Evolutionary conservation across 805 yeast genomes (phyloP).

Genomic region (Candida maesae): DNA sequence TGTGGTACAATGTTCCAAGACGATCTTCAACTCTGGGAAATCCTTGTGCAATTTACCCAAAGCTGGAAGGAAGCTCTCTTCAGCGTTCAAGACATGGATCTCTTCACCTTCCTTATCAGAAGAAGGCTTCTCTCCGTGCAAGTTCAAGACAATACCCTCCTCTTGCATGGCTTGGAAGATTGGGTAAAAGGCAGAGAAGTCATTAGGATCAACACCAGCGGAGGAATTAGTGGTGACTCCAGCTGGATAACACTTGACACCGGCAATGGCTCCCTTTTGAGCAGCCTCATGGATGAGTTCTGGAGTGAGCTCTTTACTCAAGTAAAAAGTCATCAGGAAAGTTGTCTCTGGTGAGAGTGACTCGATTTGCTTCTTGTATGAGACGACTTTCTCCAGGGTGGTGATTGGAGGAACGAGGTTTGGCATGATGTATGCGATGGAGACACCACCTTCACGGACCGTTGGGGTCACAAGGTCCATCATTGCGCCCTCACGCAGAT

Average conservation of each 20-base stretch:
- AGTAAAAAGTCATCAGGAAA: constrained; percentile 86
- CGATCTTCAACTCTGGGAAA: constrained; percentile 83
- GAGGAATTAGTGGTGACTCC: constrained; percentile 98
- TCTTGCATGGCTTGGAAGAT: constrained; percentile 85
- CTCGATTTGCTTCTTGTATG: constrained; percentile 64
- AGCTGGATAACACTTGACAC: constrained; percentile 97
- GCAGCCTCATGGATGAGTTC: constrained; percentile 82
- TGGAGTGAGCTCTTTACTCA: constrained; percentile 77
- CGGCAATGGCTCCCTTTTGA: constrained; percentile 59
- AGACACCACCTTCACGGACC: constrained; percentile 83
- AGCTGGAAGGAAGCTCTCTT: constrained; percentile 88
- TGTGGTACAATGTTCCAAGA: constrained; percentile 94
- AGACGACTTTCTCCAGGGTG: constrained; percentile 63
- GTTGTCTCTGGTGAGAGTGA: constrained; percentile 75
- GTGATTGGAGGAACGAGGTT: constrained; percentile 91
- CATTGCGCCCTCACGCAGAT: constrained; percentile 91
- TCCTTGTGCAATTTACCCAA: constrained; percentile 69
- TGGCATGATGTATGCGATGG: constrained; percentile 95
- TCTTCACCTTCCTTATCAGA: constrained; percentile 50
- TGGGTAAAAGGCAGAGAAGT: constrained; percentile 84
- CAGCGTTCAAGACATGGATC: constrained; percentile 92
- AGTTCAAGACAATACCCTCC: constrained; percentile 70
- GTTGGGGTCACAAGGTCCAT: constrained; percentile 90
- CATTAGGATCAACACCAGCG: constrained; percentile 91
- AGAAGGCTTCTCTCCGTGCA: constrained; percentile 95